Evolutionary conservation across 208 protist genomes (phyloP).

Genomic region (Trypanosoma lewisi): DNA sequence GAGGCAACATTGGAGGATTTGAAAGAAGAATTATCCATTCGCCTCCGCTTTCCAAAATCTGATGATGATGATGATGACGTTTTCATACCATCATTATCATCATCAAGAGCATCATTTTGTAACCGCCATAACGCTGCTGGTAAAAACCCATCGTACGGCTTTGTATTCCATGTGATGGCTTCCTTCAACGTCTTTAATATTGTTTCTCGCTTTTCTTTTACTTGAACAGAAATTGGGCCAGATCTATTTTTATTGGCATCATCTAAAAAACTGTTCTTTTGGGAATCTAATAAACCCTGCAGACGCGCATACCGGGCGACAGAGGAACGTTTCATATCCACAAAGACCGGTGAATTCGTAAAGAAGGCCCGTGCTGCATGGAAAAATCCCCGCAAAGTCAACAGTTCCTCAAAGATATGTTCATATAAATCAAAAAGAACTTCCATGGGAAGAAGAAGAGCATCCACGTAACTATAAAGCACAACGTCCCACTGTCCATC

Average conservation of each 20-base stretch:
- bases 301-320: constrained; percentile 64
- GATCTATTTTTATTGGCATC: not conserved
- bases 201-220: constrained; percentile 33
- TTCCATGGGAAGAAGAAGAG: constrained; percentile 63
- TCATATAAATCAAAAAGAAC: constrained; percentile 71
- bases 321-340: constrained; percentile 40
- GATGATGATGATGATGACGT: not conserved
- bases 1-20: not conserved
- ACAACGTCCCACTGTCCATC: constrained; percentile 75
- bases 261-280: constrained; percentile 30
- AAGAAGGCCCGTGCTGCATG: constrained; percentile 76
- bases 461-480: constrained; percentile 61
- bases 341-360: constrained; percentile 68
- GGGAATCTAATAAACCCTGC: constrained; percentile 48
- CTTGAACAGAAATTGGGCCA: constrained; percentile 24
- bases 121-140: constrained; percentile 36
- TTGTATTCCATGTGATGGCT: constrained; percentile 45
- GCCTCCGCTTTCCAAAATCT: not conserved
- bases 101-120: not conserved
- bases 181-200: constrained; percentile 48
- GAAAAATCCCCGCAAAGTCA: constrained; percentile 56
- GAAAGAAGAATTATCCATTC: not conserved
- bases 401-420: constrained; percentile 76
- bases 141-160: constrained; percentile 49
- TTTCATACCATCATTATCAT: not conserved